Evolutionary conservation across 352 stramenopile species (phyloP), one percentile per base, ranked within the genome.

Genomic region (Peronospora farinosa): DNA sequence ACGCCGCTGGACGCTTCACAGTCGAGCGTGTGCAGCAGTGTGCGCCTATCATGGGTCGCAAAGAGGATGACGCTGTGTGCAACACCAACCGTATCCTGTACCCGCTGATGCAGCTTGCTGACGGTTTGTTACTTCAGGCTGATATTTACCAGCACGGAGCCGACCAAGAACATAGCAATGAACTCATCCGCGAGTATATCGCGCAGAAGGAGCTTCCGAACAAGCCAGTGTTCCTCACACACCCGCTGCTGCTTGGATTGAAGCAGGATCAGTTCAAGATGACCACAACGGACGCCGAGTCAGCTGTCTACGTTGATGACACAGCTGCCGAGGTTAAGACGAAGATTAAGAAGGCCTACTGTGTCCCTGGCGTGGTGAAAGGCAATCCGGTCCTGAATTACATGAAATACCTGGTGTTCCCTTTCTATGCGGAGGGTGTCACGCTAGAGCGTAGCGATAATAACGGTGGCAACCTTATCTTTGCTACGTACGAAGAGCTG

Each of bases 261-360:
- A 98, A 98, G 74, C 94, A 98, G 65, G 97, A 97, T 12, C 96
- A 99, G 78, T 88, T 96, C 65, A 99, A 99, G 82, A 99, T 99
- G 97, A 97, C 77, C 63, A 98, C 98, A 70, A 97, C 88, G 40
- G 95, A 99, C 85, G 90, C 96, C 10, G 95, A 98, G 73, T 97
- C 82, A 38, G 88, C 89, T 25, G 97, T 99, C 56, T 99, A 99
- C 69, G 96, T 99, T 77, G 96, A 99, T 64, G 95, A 98, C 75
- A 87, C 85, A 12, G 70, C 69, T 12, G 88, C 91, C 5, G 92
- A 97, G 59, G 87, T 98, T 43, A 97, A 97, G 67, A 84, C 79
- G 49, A 99, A 99, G 74, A 96, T 99, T 65, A 98, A 98, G 70
- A 98, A 98, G 69, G 95, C 96, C 8, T 99, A 97, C 67, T 99